phyloP scores from a whole-genome alignment of 331 rosid species.

The Ulmus americana region DNA sequence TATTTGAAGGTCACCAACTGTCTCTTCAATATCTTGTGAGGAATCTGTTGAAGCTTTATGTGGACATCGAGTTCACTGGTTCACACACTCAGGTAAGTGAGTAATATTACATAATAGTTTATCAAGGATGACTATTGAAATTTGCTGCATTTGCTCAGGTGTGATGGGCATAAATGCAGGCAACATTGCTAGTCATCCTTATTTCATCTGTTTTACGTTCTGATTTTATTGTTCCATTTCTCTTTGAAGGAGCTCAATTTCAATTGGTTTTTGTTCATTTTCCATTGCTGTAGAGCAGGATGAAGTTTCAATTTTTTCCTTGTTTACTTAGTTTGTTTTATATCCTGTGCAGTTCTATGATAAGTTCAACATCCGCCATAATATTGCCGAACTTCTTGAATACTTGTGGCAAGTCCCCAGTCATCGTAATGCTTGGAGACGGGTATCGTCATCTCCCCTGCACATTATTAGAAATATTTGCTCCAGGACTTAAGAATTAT shows the following conservation, averaged over 20 bases:
- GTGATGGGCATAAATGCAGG: not conserved
- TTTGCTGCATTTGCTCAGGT: conserved; percentile 14
- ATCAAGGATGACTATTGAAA: conserved; percentile 10
- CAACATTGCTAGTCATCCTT: not conserved
- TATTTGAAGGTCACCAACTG: conserved; percentile 94
- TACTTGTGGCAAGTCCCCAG: conserved; percentile 98
- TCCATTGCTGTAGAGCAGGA: conserved; percentile 16
- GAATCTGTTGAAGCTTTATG: conserved; percentile 92
- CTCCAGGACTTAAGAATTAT: not conserved
- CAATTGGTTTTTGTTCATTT: conserved; percentile 11
- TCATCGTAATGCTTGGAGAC: conserved; percentile 97
- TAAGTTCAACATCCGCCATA: conserved; percentile 96
- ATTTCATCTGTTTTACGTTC: not conserved
- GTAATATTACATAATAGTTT: not conserved
- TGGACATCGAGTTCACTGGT: conserved; percentile 97
- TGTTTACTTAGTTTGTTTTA: conserved; percentile 21
- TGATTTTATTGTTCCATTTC: not conserved
- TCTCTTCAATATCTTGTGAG: conserved; percentile 89
- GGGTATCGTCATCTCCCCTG: conserved; percentile 42
- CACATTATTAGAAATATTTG: not conserved
- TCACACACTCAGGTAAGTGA: conserved; percentile 83
- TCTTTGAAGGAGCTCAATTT: not conserved
- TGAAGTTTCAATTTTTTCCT: conserved; percentile 1
- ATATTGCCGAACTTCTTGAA: conserved; percentile 96
- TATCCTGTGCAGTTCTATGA: conserved; percentile 74